Conservation (phyloP, 805 yeast genomes). For the Candida coquimbonensis region DNA sequence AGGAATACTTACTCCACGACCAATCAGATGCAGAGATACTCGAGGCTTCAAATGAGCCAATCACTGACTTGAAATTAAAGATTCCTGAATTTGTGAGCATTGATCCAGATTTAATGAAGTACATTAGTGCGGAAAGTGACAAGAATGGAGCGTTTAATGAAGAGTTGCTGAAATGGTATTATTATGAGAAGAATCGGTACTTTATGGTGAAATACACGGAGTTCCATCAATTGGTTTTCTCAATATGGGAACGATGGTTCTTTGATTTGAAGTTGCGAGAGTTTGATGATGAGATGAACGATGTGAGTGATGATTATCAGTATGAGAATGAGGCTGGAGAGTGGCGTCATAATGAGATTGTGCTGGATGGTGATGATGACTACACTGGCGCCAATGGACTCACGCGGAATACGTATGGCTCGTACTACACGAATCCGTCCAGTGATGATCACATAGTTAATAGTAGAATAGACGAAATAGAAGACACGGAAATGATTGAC, state of each 20-base stretch:
- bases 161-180: neutral
- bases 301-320: slow-evolving; percentile 1
- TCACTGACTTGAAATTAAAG: neutral
- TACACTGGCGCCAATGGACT: neutral
- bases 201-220: slow-evolving; percentile 1
- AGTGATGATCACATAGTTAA: slow-evolving; percentile 8
- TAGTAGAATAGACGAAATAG: no score
- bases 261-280: slow-evolving; percentile 9
- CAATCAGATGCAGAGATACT: slow-evolving; percentile 14
- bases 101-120: no score
- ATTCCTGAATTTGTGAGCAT: no score
- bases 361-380: no score
- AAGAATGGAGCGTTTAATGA: neutral
- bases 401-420: slow-evolving; percentile 3
- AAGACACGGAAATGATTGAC: neutral
- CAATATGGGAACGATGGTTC: slow-evolving; percentile 27
- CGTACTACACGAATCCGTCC: slow-evolving; percentile 2
- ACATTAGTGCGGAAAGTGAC: no score
- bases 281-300: slow-evolving; percentile 8
- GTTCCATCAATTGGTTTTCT: neutral
- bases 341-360: no score
- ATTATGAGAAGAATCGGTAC: slow-evolving; percentile 3
- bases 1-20: slow-evolving; percentile 11
- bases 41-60: slow-evolving; percentile 4
- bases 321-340: no score